These are phyloP conservation scores for Hanseniaspora meyeri DNA, from an alignment of 805 yeast species.

Conservation along the genomic window DNA sequence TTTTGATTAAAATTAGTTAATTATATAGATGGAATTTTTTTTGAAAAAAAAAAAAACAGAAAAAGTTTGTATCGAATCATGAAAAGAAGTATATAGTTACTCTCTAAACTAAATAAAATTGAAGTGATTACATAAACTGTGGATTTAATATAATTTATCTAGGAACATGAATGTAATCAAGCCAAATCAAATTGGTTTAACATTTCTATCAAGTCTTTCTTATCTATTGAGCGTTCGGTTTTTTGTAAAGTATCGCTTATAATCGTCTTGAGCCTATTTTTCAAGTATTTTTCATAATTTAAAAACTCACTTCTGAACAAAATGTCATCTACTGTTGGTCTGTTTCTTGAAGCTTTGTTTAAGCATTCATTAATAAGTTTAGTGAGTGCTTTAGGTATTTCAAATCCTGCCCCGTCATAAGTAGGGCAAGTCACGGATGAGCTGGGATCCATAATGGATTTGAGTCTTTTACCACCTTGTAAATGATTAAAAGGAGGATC, in stretches of 20 bases:
- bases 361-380: conserved; percentile 65
- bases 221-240: conserved; percentile 41
- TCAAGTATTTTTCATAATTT: conserved; percentile 57
- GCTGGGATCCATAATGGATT: conserved; percentile 79
- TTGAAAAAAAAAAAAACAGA: background rate
- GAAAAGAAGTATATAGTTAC: too few relatives aligned
- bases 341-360: conserved; percentile 50
- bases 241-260: conserved; percentile 34
- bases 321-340: conserved; percentile 55
- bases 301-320: conserved; percentile 48
- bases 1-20: background rate
- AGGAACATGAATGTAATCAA: too few relatives aligned
- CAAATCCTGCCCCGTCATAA: conserved; percentile 44
- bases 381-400: conserved; percentile 57
- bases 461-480: conserved; percentile 60
- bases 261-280: conserved; percentile 29
- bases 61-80: too few relatives aligned
- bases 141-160: too few relatives aligned
- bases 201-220: conserved; percentile 35
- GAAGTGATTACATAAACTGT: too few relatives aligned
- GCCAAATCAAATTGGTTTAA: conserved; percentile 11
- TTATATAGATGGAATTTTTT: conserved; percentile 16
- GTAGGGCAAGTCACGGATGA: conserved; percentile 56
- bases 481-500: conserved; percentile 77
- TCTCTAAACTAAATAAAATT: too few relatives aligned